Evolutionary conservation across 768 basidiomycete species (phyloP).

Genomic region (Hemileccinum rubropunctum): DNA sequence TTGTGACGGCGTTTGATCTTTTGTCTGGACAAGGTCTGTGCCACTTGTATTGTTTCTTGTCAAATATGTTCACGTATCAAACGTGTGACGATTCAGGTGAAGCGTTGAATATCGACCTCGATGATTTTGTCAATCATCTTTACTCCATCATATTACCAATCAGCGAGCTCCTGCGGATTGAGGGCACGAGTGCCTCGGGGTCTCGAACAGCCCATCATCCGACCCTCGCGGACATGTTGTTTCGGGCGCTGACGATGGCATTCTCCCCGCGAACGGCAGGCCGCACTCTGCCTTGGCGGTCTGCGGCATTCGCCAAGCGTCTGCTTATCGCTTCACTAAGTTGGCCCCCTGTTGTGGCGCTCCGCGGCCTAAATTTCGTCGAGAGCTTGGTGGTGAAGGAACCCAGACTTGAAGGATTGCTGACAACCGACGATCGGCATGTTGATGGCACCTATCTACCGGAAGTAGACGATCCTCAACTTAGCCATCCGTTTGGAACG

Average conservation of each 20-base stretch:
- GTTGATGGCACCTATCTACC: conserved; percentile 83
- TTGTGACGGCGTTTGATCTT: conserved; percentile 96
- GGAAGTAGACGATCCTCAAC: conserved; percentile 85
- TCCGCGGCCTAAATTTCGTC: conserved; percentile 75
- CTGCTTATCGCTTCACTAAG: conserved; percentile 76
- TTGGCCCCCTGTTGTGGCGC: conserved; percentile 67
- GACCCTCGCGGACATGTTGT: conserved; percentile 68
- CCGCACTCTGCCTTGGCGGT: conserved; percentile 63
- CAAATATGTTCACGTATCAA: conserved; percentile 3
- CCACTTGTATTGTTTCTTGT: conserved; percentile 7
- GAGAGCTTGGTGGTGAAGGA: conserved; percentile 70
- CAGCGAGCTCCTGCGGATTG: conserved; percentile 63
- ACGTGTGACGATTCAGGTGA: conserved; percentile 62
- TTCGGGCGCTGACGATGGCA: conserved; percentile 77
- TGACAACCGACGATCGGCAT: conserved; percentile 84
- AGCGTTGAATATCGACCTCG: conserved; percentile 94
- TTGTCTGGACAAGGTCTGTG: conserved; percentile 87
- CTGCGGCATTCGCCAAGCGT: conserved; percentile 94
- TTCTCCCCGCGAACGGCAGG: conserved; percentile 73
- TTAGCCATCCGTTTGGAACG: conserved; percentile 78
- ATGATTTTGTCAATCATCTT: conserved; percentile 81
- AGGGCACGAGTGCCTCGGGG: conserved; percentile 41
- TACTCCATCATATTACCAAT: conserved; percentile 81
- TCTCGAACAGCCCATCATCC: conserved; percentile 28
- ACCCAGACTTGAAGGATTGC: conserved; percentile 74